Evolutionary conservation across 352 stramenopile species (phyloP), one percentile per base, ranked within the genome.

Genomic region (Albugo candida): DNA sequence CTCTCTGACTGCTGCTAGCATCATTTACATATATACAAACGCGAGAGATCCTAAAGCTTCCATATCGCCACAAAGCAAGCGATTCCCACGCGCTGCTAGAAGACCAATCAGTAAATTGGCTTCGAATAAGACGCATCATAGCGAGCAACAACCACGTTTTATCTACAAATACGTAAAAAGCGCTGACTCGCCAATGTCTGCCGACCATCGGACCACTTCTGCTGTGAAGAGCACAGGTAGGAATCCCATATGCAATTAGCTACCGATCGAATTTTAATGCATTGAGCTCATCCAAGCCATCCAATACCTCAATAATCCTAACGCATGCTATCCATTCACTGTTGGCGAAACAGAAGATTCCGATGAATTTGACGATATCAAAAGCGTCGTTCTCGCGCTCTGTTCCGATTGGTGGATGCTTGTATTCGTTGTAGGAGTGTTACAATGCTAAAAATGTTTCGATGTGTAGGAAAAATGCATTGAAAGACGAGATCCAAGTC

Each of bases 341-440:
- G 74, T 91, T 40, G 77, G 74, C 46, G 63, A 65, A 14, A 38
- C 38, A 38, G 61, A 61, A 41, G 67, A 69, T 34, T 36, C 50
- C 27, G 72, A 87, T 49, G 77, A 87, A 52, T 84, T 87, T 47
- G 68, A 84, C 41, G 77, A 86, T 53, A 68, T 68, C 58, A 91
- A 91, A 58, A 60, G 71, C 39, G 77, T 83, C 21, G 69, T 65
- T 19, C 68, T 65, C 41, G 60, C 65, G 52, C 84, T 91, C 44
- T 85, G 71, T 41, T 36, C 56, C 14, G 55, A 62, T 43, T 91
- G 75, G 69, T 81, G 45, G 20, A 48, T 24, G 16, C 43, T 24
- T 8, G 17, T 43, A 3, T 8, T 43, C 53, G 59, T 39, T 19
- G n/a, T 16, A 40, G 27, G 13, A 36, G 20, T 14, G 12, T 4